Conservation (phyloP, 1,139 yeast genomes). For the Suhomyces ambrosiae region DNA sequence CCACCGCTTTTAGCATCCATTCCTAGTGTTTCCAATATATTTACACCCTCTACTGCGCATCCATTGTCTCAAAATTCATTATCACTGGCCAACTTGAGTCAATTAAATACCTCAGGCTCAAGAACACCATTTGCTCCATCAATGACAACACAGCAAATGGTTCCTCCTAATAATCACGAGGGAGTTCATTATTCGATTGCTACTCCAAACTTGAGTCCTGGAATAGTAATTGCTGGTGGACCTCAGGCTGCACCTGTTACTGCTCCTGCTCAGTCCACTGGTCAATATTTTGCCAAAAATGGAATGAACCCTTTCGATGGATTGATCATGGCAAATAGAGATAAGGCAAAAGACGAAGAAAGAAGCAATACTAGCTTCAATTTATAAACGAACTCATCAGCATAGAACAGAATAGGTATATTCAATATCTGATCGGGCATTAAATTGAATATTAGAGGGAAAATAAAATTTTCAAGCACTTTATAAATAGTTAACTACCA, state of each 20-base stretch:
- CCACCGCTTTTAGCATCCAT: conserved; percentile 33
- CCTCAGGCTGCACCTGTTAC: conserved; percentile 25
- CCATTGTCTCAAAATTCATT: conserved; percentile 27
- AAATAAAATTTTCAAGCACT: too few species aligned
- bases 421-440: too few species aligned
- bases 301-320: conserved; percentile 49
- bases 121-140: conserved; percentile 34
- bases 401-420: too few species aligned
- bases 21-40: conserved; percentile 38
- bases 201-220: conserved; percentile 11
- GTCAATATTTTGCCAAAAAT: conserved; percentile 40
- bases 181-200: conserved; percentile 7
- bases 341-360: conserved; percentile 18
- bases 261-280: conserved; percentile 41
- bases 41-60: conserved; percentile 37
- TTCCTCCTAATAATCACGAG: conserved; percentile 3
- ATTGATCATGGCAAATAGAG: conserved; percentile 33
- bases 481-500: too few species aligned
- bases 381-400: conserved; percentile 1
- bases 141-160: conserved; percentile 2
- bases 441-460: too few species aligned
- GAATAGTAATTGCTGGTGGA: conserved; percentile 3
- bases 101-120: conserved; percentile 13
- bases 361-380: conserved; percentile 13
- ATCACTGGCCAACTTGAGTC: conserved; percentile 25